Conservation (phyloP, 1,139 yeast genomes). For the Protomyces lactucae-debilis region DNA sequence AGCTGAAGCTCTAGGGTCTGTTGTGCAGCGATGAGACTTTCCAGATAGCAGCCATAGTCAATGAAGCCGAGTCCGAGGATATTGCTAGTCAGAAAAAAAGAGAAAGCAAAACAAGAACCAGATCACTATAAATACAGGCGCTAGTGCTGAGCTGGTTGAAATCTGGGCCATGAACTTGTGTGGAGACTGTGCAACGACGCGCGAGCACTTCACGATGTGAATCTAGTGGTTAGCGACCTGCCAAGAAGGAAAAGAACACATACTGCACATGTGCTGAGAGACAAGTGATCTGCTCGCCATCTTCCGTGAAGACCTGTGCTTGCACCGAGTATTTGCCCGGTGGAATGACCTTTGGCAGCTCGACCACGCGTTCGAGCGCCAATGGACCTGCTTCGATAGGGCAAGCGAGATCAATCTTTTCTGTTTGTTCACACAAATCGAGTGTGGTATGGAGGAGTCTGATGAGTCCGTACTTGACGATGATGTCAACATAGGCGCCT, state of each 20-base stretch:
- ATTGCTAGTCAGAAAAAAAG: too few relatives aligned
- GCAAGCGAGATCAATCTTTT: slow-evolving; percentile 70
- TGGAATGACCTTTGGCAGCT: slow-evolving; percentile 88
- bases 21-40: too few relatives aligned
- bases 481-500: slow-evolving; percentile 92
- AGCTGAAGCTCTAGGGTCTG: too few relatives aligned
- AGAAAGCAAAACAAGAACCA: too few relatives aligned
- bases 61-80: too few relatives aligned
- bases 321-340: slow-evolving; percentile 77
- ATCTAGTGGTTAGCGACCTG: background rate
- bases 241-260: too few relatives aligned
- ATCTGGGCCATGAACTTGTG: too few relatives aligned
- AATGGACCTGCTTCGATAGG: slow-evolving; percentile 71
- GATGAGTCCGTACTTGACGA: slow-evolving; percentile 87
- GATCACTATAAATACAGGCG: too few relatives aligned
- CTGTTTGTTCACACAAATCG: slow-evolving; percentile 77
- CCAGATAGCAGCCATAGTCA: too few relatives aligned
- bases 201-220: background rate
- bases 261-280: slow-evolving; percentile 51
- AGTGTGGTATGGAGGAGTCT: slow-evolving; percentile 77
- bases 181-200: too few relatives aligned
- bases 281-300: slow-evolving; percentile 78
- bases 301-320: slow-evolving; percentile 83
- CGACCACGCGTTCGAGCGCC: slow-evolving; percentile 62
- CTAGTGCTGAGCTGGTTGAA: too few relatives aligned